Base-by-base conservation (phyloP, 306 rosid species). In the Trifolium dubium region DNA sequence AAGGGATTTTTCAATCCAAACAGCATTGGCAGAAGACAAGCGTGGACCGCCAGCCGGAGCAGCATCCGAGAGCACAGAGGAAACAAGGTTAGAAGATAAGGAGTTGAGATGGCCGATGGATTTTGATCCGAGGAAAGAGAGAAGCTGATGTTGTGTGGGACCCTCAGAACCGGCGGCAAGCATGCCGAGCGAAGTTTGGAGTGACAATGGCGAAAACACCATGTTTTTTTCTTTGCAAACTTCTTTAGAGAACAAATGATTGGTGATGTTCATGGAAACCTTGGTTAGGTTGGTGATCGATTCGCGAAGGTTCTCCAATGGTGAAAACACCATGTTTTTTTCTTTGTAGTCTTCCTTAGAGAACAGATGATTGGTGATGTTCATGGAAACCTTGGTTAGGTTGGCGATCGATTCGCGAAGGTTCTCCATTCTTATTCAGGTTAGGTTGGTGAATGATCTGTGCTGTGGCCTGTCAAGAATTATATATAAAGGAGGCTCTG, bases 151-250 rank as follows among this genome's bases (percentile, higher is more conserved):
- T 14, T 46, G 51, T 11, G 51, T 12, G 51, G 51, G 15, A 44
- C 51, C 51, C 51, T 44, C 51, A 15, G 51, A 44, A 44, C 51
- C 51, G 12, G 51, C 15, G 0, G 51, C 14, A 15, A 44, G 3
- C 29, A 93, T 69, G 85, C 97, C 86, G 1, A 92, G 85, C 49
- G 86, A 83, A 6, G 85, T 85, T 46, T 92, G 91, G 66, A 93
- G 63, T 40, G 96, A 93, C 55, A 88, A 71, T 5, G 98, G 98
- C 58, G 98, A 93, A 72, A 83, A 71, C 5, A 93, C 96, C 0
- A 81, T 29, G 84, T 46, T 46, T 6, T 13, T 90, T 93, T 15
- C 84, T 83, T 90, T 4, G 95, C 68, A 10, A 86, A 30, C 17
- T 46, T 5, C 17, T 66, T 59, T 70, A 76, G 86, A 35, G 5